Evolutionary conservation across 768 basidiomycete species (phyloP), one percentile per base, ranked within the genome.

Genomic region (Erythrobasidium yunnanense): DNA sequence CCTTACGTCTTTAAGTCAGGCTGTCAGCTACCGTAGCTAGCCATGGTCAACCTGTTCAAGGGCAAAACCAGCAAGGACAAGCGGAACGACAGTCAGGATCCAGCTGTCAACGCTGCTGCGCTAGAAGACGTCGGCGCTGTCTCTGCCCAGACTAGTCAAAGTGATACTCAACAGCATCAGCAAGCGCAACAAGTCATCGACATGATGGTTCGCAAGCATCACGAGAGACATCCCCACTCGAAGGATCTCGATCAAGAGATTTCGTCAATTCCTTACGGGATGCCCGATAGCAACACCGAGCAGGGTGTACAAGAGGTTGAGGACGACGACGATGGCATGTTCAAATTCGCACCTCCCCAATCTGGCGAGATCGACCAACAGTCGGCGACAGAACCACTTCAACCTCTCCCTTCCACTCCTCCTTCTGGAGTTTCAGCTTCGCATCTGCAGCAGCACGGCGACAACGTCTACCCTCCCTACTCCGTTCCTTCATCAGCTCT

Each of bases 221-320:
- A 63, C 32, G 42, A 46, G 5, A 29, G 22, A n/a, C 60, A 63
- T 38, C 60, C 60, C 4, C 60, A 63, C 49, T 51, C 60, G 18
- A 63, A 63, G 52, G 60, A 63, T 60, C 25, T n/a, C 6, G 57
- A 60, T 4, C 33, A 55, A 55, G 23, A n/a, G n/a, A n/a, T n/a
- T n/a, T n/a, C n/a, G n/a, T n/a, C n/a, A n/a, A 27, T 2, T 13
- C 42, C 8, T n/a, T 8, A 35, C 2, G 11, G 42, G 38, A 46
- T 6, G 7, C 18, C 42, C 15, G 18, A 2, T 23, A 32, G 8
- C 34, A 38, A 47, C 22, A 42, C 47, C 18, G 45, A 49, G 5
- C 22, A 51, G 27, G 60, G 52, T 17, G 27, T 30, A 4, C n/a
- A 63, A 3, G 60, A 49, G 2, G 49, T 18, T 8, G 29, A 51